phyloP scores from a whole-genome alignment of 2,329 filamentous ascomycete species.

The Sporothrix curviconia region DNA sequence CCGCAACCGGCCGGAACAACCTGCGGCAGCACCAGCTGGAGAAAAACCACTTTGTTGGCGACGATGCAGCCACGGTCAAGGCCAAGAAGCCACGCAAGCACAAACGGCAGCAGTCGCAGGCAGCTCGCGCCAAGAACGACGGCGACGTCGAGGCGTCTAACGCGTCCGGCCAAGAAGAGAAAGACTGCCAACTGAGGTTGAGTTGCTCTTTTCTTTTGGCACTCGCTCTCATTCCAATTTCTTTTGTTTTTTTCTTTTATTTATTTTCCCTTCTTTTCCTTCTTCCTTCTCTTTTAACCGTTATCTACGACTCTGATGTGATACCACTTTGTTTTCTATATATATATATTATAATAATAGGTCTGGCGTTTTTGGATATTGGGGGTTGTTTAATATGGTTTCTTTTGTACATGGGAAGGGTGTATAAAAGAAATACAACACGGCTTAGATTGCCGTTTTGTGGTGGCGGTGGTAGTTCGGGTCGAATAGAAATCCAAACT shows the following conservation, averaged over 20 bases:
- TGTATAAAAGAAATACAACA: too few species aligned
- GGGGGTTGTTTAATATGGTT: background rate
- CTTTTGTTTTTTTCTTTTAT: background rate
- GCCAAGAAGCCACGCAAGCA: conserved; percentile 16
- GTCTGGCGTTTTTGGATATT: background rate
- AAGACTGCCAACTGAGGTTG: conserved; percentile 26
- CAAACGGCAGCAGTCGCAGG: background rate
- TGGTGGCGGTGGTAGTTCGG: too few species aligned
- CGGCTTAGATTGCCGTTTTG: too few species aligned
- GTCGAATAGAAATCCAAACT: too few species aligned
- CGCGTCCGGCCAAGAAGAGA: conserved; percentile 43
- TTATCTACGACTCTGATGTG: too few species aligned
- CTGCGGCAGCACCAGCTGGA: conserved; percentile 50
- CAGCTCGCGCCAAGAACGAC: background rate
- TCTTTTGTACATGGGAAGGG: background rate
- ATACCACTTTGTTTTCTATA: background rate
- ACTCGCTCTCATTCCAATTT: background rate
- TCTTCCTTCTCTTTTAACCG: background rate
- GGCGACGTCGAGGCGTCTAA: conserved; percentile 29
- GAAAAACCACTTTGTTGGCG: conserved; percentile 48
- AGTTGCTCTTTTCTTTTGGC: background rate
- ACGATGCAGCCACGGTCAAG: conserved; percentile 28
- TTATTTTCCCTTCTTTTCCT: background rate
- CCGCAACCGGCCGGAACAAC: conserved; percentile 50
- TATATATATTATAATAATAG: too few species aligned